Evolutionary conservation across 2,329 filamentous ascomycete species (phyloP).

Genomic region (Fusarium beomiforme): DNA sequence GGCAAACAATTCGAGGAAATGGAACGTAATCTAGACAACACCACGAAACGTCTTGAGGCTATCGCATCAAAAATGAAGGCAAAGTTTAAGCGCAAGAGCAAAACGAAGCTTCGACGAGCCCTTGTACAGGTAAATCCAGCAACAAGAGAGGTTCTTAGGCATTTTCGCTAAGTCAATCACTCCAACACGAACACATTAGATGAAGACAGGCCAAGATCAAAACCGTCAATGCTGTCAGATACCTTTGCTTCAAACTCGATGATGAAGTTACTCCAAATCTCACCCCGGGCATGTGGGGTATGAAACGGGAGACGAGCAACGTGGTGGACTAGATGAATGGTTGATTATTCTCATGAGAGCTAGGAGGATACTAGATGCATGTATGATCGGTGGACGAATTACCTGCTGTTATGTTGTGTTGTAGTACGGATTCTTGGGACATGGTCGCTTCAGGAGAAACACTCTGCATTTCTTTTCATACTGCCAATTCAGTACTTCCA

Average conservation of each 20-base stretch:
- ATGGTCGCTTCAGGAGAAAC: neutral
- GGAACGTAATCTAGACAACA: neutral
- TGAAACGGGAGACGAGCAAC: neutral
- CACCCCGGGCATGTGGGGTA: neutral
- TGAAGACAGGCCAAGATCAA: neutral
- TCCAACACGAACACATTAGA: neutral
- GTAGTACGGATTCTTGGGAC: neutral
- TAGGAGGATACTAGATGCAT: accelerated
- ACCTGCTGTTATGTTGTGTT: neutral
- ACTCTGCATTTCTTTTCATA: accelerated
- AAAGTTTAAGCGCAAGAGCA: accelerated
- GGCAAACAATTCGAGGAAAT: neutral
- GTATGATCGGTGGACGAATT: no score
- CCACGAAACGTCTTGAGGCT: neutral
- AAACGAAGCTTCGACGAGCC: accelerated
- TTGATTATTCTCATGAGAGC: accelerated
- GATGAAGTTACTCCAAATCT: neutral
- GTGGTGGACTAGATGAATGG: no score
- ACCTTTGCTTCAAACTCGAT: neutral
- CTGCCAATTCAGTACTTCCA: no score
- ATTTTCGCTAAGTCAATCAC: neutral
- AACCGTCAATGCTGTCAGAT: neutral
- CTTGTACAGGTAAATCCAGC: accelerated
- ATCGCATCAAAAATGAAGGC: no score
- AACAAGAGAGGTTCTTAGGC: accelerated